These are phyloP conservation scores for Leptographium galeiforme DNA, from an alignment of 2,329 filamentous ascomycete genomes.

Conservation along the genomic window DNA sequence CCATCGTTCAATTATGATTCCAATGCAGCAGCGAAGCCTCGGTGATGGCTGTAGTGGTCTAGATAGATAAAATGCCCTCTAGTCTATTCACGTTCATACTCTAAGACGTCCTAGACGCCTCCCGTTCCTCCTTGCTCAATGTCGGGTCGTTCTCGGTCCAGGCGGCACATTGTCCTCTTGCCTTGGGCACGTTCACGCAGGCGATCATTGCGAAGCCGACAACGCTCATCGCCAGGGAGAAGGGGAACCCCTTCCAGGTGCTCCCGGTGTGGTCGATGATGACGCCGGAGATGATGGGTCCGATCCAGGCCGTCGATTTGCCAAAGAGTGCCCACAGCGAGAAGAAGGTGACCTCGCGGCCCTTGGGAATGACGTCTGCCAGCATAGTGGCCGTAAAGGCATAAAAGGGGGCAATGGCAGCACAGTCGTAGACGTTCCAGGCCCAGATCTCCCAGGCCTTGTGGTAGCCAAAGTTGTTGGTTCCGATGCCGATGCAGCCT, in stretches of 20 bases:
- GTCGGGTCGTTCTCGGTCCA: conserved; percentile 1
- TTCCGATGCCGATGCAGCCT: conserved; percentile 1
- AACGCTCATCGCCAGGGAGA: neutral
- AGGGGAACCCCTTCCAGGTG: conserved; percentile 1
- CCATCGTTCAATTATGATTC: no score
- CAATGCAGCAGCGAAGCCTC: no score
- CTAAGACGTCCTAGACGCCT: neutral
- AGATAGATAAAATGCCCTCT: no score
- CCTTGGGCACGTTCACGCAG: conserved; percentile 1
- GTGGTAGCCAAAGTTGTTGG: conserved; percentile 2
- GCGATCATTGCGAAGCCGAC: neutral
- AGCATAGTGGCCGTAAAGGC: conserved; percentile 1
- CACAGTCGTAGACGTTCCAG: conserved; percentile 2
- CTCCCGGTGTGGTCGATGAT: conserved; percentile 1
- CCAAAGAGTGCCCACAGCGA: neutral
- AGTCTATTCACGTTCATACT: no score
- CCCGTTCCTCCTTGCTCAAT: neutral
- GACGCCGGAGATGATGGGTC: neutral
- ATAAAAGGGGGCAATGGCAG: neutral
- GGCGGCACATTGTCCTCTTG: neutral
- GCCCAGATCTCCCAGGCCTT: conserved; percentile 1
- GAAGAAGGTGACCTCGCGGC: conserved; percentile 1
- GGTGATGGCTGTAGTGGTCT: no score
- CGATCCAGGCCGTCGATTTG: neutral
- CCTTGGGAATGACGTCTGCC: neutral